These are phyloP conservation scores for Allomyces macrogynus DNA, from an alignment of 192 early-diverging fungal genomes.

Conservation along the genomic window DNA sequence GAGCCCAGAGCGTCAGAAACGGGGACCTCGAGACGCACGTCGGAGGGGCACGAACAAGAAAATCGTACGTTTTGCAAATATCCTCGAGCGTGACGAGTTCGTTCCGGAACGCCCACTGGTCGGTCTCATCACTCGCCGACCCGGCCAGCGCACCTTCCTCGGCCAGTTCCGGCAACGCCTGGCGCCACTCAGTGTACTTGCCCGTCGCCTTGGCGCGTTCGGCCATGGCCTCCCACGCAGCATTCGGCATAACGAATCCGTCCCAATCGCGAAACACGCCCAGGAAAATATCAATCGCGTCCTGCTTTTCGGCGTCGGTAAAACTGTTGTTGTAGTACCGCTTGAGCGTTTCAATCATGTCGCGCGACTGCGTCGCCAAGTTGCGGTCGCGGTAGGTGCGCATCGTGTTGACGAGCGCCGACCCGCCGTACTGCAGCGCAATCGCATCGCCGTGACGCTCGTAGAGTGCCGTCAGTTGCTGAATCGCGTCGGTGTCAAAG, in stretches of 20 bases:
- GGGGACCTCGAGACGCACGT: too few species aligned
- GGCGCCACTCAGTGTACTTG: too few species aligned
- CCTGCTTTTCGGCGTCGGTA: conserved; percentile 90
- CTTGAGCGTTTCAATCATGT: conserved; percentile 83
- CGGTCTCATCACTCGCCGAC: too few species aligned
- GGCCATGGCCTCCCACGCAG: too few species aligned
- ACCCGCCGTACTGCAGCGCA: conserved; percentile 85
- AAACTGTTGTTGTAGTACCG: conserved; percentile 90
- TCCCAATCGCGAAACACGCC: conserved; percentile 33
- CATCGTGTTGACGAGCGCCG: conserved; percentile 94
- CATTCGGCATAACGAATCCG: neutral
- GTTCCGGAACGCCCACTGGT: too few species aligned
- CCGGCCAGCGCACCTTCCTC: too few species aligned
- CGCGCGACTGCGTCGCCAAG: conserved; percentile 83
- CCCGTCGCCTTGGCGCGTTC: too few species aligned
- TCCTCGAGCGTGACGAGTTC: too few species aligned
- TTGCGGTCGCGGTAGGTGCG: conserved; percentile 90
- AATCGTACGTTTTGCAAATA: too few species aligned
- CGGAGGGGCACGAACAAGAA: too few species aligned
- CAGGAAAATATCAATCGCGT: conserved; percentile 79
- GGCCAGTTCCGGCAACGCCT: too few species aligned
- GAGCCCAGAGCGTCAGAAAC: too few species aligned
- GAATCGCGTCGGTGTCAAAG: conserved; percentile 82
- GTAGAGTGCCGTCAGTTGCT: conserved; percentile 91
- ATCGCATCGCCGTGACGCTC: conserved; percentile 96